Evolutionary conservation across 2,329 filamentous ascomycete genomes (phyloP).

Genomic region (Aspergillus sp.): DNA sequence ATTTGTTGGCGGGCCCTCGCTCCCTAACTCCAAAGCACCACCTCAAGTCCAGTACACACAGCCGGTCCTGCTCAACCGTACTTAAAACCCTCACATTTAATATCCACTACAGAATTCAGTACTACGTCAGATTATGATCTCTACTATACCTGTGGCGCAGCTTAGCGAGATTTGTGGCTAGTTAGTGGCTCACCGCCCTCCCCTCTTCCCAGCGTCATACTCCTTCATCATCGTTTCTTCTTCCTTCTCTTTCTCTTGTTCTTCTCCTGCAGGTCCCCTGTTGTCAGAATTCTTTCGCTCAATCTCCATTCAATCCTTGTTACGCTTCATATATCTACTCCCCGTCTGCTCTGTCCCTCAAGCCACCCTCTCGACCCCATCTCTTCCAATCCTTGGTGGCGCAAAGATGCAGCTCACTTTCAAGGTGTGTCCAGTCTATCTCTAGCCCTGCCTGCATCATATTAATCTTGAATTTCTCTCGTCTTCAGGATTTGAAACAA

Average conservation of each 20-base stretch:
- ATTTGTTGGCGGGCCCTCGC: too few species aligned
- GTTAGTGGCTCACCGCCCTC: too few species aligned
- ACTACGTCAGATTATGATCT: too few species aligned
- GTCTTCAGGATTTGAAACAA: conserved; percentile 82
- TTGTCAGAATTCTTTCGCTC: not conserved
- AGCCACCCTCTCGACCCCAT: conserved; percentile 12
- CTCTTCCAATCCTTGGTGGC: conserved; percentile 27
- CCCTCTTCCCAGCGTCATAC: not conserved
- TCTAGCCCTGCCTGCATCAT: conserved; percentile 14
- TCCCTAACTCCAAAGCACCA: too few species aligned
- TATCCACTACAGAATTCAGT: too few species aligned
- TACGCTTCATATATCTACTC: not conserved
- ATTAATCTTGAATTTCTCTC: conserved; percentile 14
- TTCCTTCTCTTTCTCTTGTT: conserved; percentile 2
- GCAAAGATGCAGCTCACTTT: conserved; percentile 62
- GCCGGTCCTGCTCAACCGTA: too few species aligned
- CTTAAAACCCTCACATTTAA: too few species aligned
- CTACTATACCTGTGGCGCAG: not conserved
- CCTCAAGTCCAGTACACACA: too few species aligned
- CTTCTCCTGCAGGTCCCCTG: not conserved
- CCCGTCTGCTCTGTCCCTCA: conserved; percentile 1
- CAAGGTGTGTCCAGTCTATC: conserved; percentile 45
- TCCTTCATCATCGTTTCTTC: conserved; percentile 1
- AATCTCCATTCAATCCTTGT: not conserved
- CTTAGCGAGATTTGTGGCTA: conserved; percentile 3